A percentile compares a stretch with the other conserved stretches of the same genome.
These are phyloP conservation scores for Agrocybe pediades DNA, from an alignment of 768 basidiomycete genomes.

Conservation along the genomic window DNA sequence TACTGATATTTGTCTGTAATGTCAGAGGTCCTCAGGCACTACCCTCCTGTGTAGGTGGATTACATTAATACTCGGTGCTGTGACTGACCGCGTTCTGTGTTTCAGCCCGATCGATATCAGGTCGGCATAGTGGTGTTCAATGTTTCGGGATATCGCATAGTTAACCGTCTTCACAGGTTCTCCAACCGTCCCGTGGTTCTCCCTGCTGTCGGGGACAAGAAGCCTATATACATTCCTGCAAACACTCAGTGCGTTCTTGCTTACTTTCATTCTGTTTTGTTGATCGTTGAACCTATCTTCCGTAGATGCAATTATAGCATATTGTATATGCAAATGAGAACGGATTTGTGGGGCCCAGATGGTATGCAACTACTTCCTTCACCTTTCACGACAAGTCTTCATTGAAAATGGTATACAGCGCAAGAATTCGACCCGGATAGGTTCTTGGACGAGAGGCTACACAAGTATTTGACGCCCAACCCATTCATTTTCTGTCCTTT, in stretches of 20 bases:
- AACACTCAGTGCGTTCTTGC: background rate
- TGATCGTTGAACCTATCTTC: background rate
- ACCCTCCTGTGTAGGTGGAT: slow-evolving; percentile 33
- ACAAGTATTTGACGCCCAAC: slow-evolving; percentile 56
- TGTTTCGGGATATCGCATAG: no score
- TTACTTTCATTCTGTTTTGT: background rate
- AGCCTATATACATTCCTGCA: background rate
- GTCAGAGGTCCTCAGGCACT: slow-evolving; percentile 45
- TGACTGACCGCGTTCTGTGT: background rate
- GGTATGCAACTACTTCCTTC: slow-evolving; percentile 31
- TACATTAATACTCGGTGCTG: background rate
- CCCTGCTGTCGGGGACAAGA: background rate
- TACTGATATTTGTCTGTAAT: no score
- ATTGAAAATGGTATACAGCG: slow-evolving; percentile 31
- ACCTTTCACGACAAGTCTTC: background rate
- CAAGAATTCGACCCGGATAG: slow-evolving; percentile 64
- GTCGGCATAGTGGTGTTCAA: background rate
- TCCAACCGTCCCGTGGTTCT: background rate
- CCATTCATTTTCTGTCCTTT: slow-evolving; percentile 74
- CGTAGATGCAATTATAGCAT: slow-evolving; percentile 38
- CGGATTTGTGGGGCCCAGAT: slow-evolving; percentile 70
- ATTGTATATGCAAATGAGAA: slow-evolving; percentile 60
- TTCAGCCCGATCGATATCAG: background rate
- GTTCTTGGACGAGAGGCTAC: slow-evolving; percentile 59
- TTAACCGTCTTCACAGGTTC: background rate